Evolutionary conservation across 2,329 filamentous ascomycete species (phyloP).

Genomic region (Diaporthe citri): DNA sequence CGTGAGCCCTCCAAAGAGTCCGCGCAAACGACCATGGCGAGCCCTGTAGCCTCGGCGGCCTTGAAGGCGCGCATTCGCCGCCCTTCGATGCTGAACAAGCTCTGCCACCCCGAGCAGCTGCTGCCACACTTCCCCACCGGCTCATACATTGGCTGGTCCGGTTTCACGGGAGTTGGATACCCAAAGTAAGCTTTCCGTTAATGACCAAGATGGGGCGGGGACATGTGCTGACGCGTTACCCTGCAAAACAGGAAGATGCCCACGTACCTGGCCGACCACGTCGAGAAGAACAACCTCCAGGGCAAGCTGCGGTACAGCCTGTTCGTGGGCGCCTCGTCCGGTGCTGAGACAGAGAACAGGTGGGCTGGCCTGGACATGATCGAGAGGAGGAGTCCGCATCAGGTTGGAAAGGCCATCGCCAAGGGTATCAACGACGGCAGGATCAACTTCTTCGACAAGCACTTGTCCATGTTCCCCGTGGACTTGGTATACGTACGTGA

Average conservation of each 20-base stretch:
- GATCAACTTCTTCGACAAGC: constrained; percentile 95
- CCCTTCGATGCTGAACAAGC: constrained; percentile 83
- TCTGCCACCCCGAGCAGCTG: constrained; percentile 83
- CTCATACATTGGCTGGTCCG: constrained; percentile 91
- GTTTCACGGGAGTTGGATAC: constrained; percentile 91
- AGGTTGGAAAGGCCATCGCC: constrained; percentile 90
- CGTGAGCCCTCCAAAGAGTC: not conserved
- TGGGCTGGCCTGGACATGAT: constrained; percentile 95
- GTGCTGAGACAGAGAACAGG: constrained; percentile 90
- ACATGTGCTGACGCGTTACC: constrained; percentile 24
- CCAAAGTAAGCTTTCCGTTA: constrained; percentile 74
- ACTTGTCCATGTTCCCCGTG: constrained; percentile 90
- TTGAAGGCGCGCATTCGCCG: constrained; percentile 81
- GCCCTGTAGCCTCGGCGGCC: constrained; percentile 74
- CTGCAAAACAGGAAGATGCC: constrained; percentile 77
- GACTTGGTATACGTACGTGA: constrained; percentile 81
- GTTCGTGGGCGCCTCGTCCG: constrained; percentile 91
- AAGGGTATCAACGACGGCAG: constrained; percentile 91
- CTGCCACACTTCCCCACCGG: constrained; percentile 86
- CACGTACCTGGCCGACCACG: constrained; percentile 86
- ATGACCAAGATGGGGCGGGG: not conserved
- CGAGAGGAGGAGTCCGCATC: constrained; percentile 84
- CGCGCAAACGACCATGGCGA: constrained; percentile 55
- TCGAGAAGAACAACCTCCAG: constrained; percentile 87
- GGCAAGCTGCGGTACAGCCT: constrained; percentile 88